Evolutionary conservation across 2,329 filamentous ascomycete genomes (phyloP), one percentile per base, ranked within the genome.

Genomic region (Fusarium bactridioides): DNA sequence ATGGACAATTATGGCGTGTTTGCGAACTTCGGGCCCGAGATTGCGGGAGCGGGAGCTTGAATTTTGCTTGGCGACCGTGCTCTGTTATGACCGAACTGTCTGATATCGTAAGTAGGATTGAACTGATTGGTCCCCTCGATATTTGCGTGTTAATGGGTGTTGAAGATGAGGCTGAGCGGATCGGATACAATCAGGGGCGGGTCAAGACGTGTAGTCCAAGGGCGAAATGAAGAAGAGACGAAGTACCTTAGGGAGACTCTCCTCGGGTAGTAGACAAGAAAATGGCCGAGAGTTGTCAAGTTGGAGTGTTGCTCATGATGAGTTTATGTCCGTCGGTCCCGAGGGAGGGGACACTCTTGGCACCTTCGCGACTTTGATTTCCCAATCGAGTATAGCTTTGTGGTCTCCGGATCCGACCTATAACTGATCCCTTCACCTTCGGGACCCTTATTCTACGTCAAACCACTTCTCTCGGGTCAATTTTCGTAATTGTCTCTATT

Each of bases 261-360:
- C 35, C 23, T 70, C 69, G 61, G 69, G 56, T 27, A 72, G 27
- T 19, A 48, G 41, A 31, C 37, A 27, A 35, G 47, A 41, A 12
- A 43, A 40, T 69, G 33, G 50, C 68, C 69, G 68, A 64, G 59
- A 41, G 50, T 59, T 35, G 55, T 38, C 44, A 48, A 37, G 37
- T 54, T 50, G 27, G 50, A 67, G 48, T 57, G 43, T 54, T 47
- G 55, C 47, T 55, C 35, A 61, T 33, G 66, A 41, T 63, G 56
- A 62, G 64, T 45, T 73, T n/a, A 62, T 72, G 61, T 50, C 72
- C 72, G 69, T 76, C 74, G 74, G 74, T 71, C 74, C 74, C 74
- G 74, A 76, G 51, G 51, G 62, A 71, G 58, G 70, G 51, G 70
- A 55, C 21, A 31, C 41, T 57, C 60, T 51, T 61, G 43, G 55